phyloP scores from a whole-genome alignment of 306 rosid species.

The Glycine tomentella region DNA sequence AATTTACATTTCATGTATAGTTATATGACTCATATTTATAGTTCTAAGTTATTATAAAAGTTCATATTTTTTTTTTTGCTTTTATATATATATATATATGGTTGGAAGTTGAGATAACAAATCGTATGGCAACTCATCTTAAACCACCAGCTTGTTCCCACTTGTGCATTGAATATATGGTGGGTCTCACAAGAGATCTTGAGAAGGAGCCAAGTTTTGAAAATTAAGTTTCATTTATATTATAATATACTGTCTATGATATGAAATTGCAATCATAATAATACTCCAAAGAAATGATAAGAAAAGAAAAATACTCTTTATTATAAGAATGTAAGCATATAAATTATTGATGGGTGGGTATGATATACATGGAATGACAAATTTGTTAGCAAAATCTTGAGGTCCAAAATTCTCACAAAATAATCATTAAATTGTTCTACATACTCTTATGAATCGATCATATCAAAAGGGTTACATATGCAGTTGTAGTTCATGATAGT shows the following conservation, averaged over 20 bases:
- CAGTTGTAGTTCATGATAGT: slow-evolving; percentile 40
- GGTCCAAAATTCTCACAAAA: slow-evolving; percentile 18
- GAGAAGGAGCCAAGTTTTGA: slow-evolving; percentile 35
- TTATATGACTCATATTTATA: no score
- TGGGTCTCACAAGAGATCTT: slow-evolving; percentile 45
- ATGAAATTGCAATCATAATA: no score
- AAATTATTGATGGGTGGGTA: not conserved
- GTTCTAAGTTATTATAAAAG: no score
- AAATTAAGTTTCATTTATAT: not conserved
- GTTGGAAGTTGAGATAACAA: slow-evolving; percentile 47
- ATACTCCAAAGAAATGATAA: not conserved
- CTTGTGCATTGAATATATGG: slow-evolving; percentile 33
- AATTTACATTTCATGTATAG: no score
- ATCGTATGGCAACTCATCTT: slow-evolving; percentile 38
- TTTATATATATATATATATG: not conserved
- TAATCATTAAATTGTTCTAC: slow-evolving; percentile 3
- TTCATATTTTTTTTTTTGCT: no score
- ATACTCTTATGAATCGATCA: slow-evolving; percentile 20
- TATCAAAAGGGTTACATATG: slow-evolving; percentile 33
- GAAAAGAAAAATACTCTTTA: not conserved
- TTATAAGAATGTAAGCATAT: not conserved
- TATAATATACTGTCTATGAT: no score
- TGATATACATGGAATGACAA: slow-evolving; percentile 12
- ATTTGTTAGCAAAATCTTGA: not conserved
- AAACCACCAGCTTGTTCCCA: slow-evolving; percentile 35